These are phyloP conservation scores for Russula compacta DNA, from an alignment of 768 basidiomycete genomes.

Conservation along the genomic window DNA sequence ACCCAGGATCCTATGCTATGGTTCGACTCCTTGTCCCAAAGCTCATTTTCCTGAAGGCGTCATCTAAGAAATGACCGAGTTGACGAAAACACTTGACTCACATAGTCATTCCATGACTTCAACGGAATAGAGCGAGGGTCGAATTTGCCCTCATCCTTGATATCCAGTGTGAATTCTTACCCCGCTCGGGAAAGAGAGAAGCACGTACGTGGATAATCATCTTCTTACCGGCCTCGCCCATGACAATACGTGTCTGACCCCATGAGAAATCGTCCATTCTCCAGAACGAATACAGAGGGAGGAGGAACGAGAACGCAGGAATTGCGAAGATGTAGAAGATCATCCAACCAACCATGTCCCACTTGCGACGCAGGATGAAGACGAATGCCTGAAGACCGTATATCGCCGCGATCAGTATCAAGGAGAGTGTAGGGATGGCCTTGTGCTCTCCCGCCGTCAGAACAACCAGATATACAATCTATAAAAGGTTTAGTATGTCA, in stretches of 20 bases:
- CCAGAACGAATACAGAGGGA: constrained; percentile 96
- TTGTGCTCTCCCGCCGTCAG: constrained; percentile 59
- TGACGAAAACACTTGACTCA: constrained; percentile 31
- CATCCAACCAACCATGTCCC: constrained; percentile 99
- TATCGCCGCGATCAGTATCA: constrained; percentile 88
- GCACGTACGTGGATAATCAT: constrained; percentile 80
- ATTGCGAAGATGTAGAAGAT: constrained; percentile 92
- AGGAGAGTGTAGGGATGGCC: constrained; percentile 67
- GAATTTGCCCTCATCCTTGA: constrained; percentile 93
- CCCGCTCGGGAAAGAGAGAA: background rate
- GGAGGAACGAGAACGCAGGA: constrained; percentile 85
- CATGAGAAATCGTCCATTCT: constrained; percentile 96
- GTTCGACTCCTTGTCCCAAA: constrained; percentile 96
- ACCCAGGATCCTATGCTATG: constrained; percentile 93
- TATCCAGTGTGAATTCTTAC: constrained; percentile 9
- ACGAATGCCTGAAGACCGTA: constrained; percentile 92
- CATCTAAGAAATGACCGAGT: background rate
- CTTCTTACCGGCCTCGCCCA: constrained; percentile 94
- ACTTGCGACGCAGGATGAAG: constrained; percentile 86
- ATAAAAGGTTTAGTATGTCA: constrained; percentile 6
- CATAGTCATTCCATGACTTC: constrained; percentile 96
- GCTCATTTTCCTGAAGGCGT: constrained; percentile 68
- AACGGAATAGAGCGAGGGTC: constrained; percentile 89
- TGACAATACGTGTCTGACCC: constrained; percentile 86
- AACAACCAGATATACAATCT: constrained; percentile 87